phyloP scores from a whole-genome alignment of 2,329 filamentous ascomycete genomes.

The Stagonosporopsis rhizophila region DNA sequence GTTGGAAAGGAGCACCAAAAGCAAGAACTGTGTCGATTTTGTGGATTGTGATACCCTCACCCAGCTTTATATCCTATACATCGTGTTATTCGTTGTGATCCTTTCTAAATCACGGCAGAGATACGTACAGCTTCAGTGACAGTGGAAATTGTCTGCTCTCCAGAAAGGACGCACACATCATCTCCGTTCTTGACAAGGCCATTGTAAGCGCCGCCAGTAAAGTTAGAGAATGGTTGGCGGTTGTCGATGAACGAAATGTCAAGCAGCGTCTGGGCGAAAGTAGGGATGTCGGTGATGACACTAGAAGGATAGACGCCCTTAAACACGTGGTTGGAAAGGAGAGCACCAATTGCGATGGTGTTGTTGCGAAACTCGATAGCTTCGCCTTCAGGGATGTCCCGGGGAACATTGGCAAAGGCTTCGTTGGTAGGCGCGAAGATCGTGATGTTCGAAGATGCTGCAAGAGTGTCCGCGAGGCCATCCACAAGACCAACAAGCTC shows the following conservation, averaged over 20 bases:
- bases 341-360: constrained; percentile 48
- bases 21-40: constrained; percentile 36
- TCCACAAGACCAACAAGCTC: constrained; percentile 50
- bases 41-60: constrained; percentile 37
- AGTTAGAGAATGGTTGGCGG: constrained; percentile 59
- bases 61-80: constrained; percentile 33
- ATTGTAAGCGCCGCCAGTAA: constrained; percentile 65
- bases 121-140: constrained; percentile 56
- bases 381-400: constrained; percentile 34
- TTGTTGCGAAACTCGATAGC: constrained; percentile 44
- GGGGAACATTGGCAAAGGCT: constrained; percentile 49
- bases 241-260: constrained; percentile 51
- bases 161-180: constrained; percentile 59
- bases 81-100: neutral
- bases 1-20: constrained; percentile 37
- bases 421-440: constrained; percentile 63
- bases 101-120: neutral
- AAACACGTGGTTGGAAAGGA: constrained; percentile 65
- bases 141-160: constrained; percentile 57
- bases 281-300: constrained; percentile 47
- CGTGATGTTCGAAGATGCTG: constrained; percentile 59
- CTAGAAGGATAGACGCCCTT: constrained; percentile 56
- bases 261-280: constrained; percentile 58
- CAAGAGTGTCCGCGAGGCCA: constrained; percentile 49
- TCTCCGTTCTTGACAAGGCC: constrained; percentile 51